Conservation (phyloP, 805 yeast species). For the Dipodascus albidus region DNA sequence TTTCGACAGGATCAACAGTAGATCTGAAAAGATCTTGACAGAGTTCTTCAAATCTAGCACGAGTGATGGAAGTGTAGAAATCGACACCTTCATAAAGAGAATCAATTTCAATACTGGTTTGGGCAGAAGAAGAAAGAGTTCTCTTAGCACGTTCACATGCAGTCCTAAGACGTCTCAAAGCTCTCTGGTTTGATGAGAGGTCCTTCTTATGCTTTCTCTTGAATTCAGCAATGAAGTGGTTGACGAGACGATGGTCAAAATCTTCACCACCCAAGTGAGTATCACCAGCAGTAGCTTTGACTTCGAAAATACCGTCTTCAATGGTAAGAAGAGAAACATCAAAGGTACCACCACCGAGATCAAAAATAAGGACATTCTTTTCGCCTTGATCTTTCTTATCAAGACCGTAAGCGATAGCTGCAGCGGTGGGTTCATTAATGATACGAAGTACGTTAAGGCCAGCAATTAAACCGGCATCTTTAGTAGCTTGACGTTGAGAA, state of each 20-base stretch:
- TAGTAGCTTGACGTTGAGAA: slow-evolving; percentile 95
- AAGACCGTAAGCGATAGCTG: slow-evolving; percentile 97
- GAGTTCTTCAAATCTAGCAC: slow-evolving; percentile 93
- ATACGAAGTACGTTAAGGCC: slow-evolving; percentile 90
- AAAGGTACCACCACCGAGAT: slow-evolving; percentile 97
- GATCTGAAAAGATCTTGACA: slow-evolving; percentile 88
- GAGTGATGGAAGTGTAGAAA: slow-evolving; percentile 86
- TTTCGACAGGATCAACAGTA: slow-evolving; percentile 86
- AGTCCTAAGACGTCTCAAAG: slow-evolving; percentile 93
- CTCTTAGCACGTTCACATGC: slow-evolving; percentile 99
- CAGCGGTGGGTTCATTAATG: slow-evolving; percentile 96
- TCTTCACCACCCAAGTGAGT: slow-evolving; percentile 97
- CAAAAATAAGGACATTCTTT: slow-evolving; percentile 83
- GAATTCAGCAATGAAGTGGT: slow-evolving; percentile 84
- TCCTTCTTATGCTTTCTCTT: slow-evolving; percentile 96
- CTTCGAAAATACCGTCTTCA: slow-evolving; percentile 93
- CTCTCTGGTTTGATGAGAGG: slow-evolving; percentile 81
- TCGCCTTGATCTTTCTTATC: slow-evolving; percentile 51
- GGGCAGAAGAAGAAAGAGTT: slow-evolving; percentile 87
- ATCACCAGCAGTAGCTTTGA: slow-evolving; percentile 85
- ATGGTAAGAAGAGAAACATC: slow-evolving; percentile 88
- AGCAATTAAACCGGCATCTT: slow-evolving; percentile 92
- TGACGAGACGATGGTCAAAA: slow-evolving; percentile 90
- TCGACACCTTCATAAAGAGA: slow-evolving; percentile 88
- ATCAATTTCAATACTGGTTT: slow-evolving; percentile 86